Evolutionary conservation across 305 asterid species (phyloP).

Genomic region (Petunia hybrid): DNA sequence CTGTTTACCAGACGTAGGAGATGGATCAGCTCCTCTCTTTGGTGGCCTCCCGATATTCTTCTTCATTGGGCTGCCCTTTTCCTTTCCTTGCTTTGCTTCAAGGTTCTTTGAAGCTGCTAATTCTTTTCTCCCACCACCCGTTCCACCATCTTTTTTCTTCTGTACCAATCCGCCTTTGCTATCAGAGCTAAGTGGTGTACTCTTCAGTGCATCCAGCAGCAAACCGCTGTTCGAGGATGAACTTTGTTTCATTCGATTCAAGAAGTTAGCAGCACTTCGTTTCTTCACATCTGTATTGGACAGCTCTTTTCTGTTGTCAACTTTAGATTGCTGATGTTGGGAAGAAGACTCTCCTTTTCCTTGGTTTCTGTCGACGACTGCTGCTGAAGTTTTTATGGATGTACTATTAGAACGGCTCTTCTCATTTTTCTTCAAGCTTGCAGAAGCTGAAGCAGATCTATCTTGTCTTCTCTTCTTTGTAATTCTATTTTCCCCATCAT

Average conservation of each 20-base stretch:
- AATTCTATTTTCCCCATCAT: conserved; percentile 60
- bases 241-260: conserved; percentile 71
- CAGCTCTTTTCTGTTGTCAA: conserved; percentile 55
- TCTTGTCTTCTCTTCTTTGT: conserved; percentile 69
- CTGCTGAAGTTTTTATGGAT: conserved; percentile 39
- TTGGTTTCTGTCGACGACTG: conserved; percentile 49
- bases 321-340: conserved; percentile 50
- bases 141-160: conserved; percentile 49
- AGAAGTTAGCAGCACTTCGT: conserved; percentile 69
- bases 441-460: conserved; percentile 49
- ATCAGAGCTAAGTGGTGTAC: conserved; percentile 52
- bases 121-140: conserved; percentile 52
- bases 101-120: conserved; percentile 38
- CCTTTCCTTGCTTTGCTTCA: conserved; percentile 52
- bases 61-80: conserved; percentile 57
- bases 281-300: conserved; percentile 62
- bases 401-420: conserved; percentile 48
- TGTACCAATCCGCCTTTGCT: conserved; percentile 49
- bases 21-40: conserved; percentile 56
- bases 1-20: conserved; percentile 53
- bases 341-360: conserved; percentile 61
- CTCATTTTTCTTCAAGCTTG: conserved; percentile 49
- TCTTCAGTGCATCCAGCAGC: conserved; percentile 66
- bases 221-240: conserved; percentile 59
- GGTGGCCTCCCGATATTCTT: conserved; percentile 71